Evolutionary conservation across 1,139 yeast species (phyloP), one percentile per base, ranked within the genome.

Genomic region (Zygoascus hellenicus): DNA sequence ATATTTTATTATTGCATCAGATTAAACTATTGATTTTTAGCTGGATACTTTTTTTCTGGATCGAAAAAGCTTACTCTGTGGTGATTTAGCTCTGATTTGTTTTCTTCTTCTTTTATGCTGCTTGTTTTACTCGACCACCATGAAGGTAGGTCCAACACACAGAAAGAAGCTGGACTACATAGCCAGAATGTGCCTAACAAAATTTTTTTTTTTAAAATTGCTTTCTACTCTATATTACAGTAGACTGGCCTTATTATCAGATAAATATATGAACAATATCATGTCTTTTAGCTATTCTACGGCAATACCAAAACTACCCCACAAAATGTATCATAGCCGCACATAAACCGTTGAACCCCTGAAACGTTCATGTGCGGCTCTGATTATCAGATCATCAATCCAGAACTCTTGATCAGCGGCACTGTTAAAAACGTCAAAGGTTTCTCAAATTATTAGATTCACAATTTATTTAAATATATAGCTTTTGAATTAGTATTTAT

Each of bases 91-190:
- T 7, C 17, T n/a, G 11, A 16, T 28, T 36, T 13, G 15, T 35
- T 36, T 36, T 13, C 22, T 2, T 22, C n/a, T 29, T 31, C 46
- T 43, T 43, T 36, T 43, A 36, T 43, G 46, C 46, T n/a, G 17
- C 35, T 43, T 43, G 46, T 43, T 43, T 43, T 33, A 41, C 16
- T 17, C 28, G n/a, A 43, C 46, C 46, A 43, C 34, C 43, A 7
- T 28, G 16, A 31, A 22, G 26, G 3, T 34, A 35, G 11, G 29
- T 28, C 16, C 30, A 28, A 13, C 30, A 7, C 30, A 7, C 13
- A 33, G 17, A 14, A 16, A 13, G 4, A n/a, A 22, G 26, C 26
- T 22, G 26, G 7, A 22, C n/a, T n/a, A n/a, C n/a, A n/a, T n/a
- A n/a, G n/a, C n/a, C n/a, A n/a, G n/a, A n/a, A n/a, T n/a, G n/a